Percentiles rank a stretch among this genome's conserved stretches.
phyloP scores from a whole-genome alignment of 2,329 filamentous ascomycete species.

The Lasiodiplodia sp. region DNA sequence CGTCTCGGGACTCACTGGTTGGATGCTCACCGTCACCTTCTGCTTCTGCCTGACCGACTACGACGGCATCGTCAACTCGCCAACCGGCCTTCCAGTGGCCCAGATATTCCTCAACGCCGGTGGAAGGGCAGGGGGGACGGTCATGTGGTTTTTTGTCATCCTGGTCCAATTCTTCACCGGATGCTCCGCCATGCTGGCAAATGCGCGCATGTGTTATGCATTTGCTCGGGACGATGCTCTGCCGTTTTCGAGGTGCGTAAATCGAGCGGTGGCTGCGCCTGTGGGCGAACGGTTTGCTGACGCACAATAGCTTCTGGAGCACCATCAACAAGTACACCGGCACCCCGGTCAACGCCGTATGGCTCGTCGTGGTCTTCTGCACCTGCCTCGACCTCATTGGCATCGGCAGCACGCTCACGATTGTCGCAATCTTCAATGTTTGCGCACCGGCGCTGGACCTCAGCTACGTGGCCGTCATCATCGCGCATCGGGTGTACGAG shows the following conservation, averaged over 20 bases:
- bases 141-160: slow-evolving; percentile 69
- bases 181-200: slow-evolving; percentile 69
- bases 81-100: slow-evolving; percentile 67
- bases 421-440: slow-evolving; percentile 58
- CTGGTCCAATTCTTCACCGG: slow-evolving; percentile 72
- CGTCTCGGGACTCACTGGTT: slow-evolving; percentile 67
- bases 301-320: slow-evolving; percentile 55
- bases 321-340: slow-evolving; percentile 61
- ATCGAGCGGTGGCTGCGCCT: background rate
- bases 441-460: slow-evolving; percentile 57
- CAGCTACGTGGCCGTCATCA: slow-evolving; percentile 67
- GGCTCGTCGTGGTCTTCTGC: slow-evolving; percentile 68
- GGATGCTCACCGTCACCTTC: slow-evolving; percentile 68
- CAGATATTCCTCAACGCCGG: slow-evolving; percentile 66
- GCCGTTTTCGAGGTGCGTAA: slow-evolving; percentile 63
- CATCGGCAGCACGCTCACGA: slow-evolving; percentile 59
- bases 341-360: slow-evolving; percentile 69
- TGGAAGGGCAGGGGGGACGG: slow-evolving; percentile 62
- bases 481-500: slow-evolving; percentile 64
- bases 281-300: slow-evolving; percentile 2
- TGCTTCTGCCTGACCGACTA: slow-evolving; percentile 69
- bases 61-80: slow-evolving; percentile 62
- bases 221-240: slow-evolving; percentile 67
- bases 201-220: slow-evolving; percentile 68
- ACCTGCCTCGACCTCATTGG: slow-evolving; percentile 60